Base-by-base conservation (phyloP, 1,284 basidiomycete species). In the Chondrostereum purpureum region DNA sequence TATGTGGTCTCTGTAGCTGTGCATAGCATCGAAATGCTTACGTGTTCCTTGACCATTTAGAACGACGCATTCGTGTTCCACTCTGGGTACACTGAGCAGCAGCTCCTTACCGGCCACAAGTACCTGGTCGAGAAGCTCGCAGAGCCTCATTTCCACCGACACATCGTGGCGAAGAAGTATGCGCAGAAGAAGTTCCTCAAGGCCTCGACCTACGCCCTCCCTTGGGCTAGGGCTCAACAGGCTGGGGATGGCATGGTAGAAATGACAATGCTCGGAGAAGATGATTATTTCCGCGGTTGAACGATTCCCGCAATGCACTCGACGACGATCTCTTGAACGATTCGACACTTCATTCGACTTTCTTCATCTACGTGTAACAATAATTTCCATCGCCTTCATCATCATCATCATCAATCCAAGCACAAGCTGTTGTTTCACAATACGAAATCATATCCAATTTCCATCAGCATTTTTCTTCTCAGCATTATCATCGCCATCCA, bases 81-180 rank as follows among this genome's bases (percentile, higher is more conserved):
- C 71, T 97, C 95, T 42, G 84, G 84, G 53, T 96, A 80, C 64
- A 92, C 92, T 43, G 94, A 95, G 62, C 81, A 88, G 52, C 90
- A 99, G 63, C 75, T 99, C 27, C 63, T 85, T 38, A 79, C 83
- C 2, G 95, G 94, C 8, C 87, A 93, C 56, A 73, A 80, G 44
- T 74, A 91, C 61, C 76, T 99, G 46, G 73, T 93, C 47, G 90
- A 94, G 63, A 88, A 91, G 61, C 75, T 99, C 23, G 69, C 78
- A 14, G 89, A 93, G 56, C 70, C 78, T 1, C 80, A 80, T 51
- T 98, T 99, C 64, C 77, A 83, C 33, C 75, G 81, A 46, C 83
- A 88, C 58, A 93, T 94, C 65, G 88, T 96, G 23, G 96, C 83
- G 79, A 88, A 88, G 72, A 99, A 99, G 73, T 99, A 99, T 65